Base-by-base conservation (phyloP, 768 basidiomycete genomes). In the Hysterangium stoloniferum region DNA sequence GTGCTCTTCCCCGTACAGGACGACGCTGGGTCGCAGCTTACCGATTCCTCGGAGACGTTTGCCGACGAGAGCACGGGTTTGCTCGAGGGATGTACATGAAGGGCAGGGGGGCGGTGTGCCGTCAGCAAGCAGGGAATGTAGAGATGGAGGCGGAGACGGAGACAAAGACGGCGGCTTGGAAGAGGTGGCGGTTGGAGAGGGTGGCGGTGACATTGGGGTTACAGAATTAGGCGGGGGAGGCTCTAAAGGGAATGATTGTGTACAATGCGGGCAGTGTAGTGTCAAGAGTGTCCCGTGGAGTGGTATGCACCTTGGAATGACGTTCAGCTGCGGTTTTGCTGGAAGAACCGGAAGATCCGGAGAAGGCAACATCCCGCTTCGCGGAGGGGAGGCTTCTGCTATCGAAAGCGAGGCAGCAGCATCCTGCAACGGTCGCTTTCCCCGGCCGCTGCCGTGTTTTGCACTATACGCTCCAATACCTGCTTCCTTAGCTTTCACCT, bases 1-100 rank as follows among this genome's bases (percentile, higher is more conserved):
- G 66, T 95, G 92, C 41, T 73, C 71, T 64, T 95, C 93, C 56
- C 92, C 92, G 62, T 96, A 96, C 20, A 96, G 67, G 0, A 96
- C 89, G 2, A 96, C 90, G 48, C 85, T 86, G 0, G 92, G 87
- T 31, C 91, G 77, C 38, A 96, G 71, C 56, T 76, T 76, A 0
- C 93, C 93, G 24, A 92, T 74, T 2, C 86, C 84, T 40, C 91
- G 71, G 4, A 82, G 76, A 13, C 93, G 81, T 63, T 92, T 89
- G 12, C 86, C 86, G 7, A 84, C 66, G 27, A 87, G 69, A 53
- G 80, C 76, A 32, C 93, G 79, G 13, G 82, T 80, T 50, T 72
- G 69, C 58, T 89, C 82, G 63, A 81, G 70, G 19, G 77, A 70
- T 6, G 73, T 74, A 66, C 93, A 96, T 53, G 84, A 79, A 0